Base-by-base conservation (phyloP, 805 yeast species). In the Wickerhamiella domercqiae region DNA sequence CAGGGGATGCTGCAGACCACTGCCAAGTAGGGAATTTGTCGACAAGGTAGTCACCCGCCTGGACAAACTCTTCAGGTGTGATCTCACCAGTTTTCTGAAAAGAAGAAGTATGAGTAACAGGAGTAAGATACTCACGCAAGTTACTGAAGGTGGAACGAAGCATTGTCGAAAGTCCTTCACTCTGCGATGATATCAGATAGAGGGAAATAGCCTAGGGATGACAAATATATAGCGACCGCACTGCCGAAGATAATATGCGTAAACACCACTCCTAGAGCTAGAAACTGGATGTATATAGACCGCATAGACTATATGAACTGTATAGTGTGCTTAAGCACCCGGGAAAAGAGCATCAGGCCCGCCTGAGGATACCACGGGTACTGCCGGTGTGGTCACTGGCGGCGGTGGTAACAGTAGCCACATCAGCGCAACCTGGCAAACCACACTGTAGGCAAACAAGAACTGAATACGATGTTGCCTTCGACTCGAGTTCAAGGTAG, bases 1-100 rank as follows among this genome's bases (percentile, higher is more conserved):
- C 61, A 11, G 63, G 57, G 13, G 78, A 70, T 1, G 78, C 74
- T 3, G 71, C 62, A 2, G 47, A 49, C 98, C 98, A 90, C 44
- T 75, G 73, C 98, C 98, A 90, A 1, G 97, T 90, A 2, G 98
- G 97, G 55, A 90, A 90, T 64, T 78, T 81, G 57, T 74, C 76
- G 22, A 77, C 86, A 40, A 90, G 62, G 57, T 83, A 90, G 56
- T 90, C 96, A 17, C 98, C 98, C 3, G 98, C 96, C 39, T 64
- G 65, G 7, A 84, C 87, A 60, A 90, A 90, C 56, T 90, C 98
- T 38, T 82, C 94, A 1, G 98, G 98, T 1, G 94, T 81, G 36
- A 90, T 76, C 55, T 87, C 90, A 3, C 98, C 98, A 0, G 95
- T 80, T 35, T 67, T 60, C 39, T 73, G 66, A 61, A 84, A 90